phyloP scores from a whole-genome alignment of 768 basidiomycete genomes.

The Rhodosporidiobolus odoratus region DNA sequence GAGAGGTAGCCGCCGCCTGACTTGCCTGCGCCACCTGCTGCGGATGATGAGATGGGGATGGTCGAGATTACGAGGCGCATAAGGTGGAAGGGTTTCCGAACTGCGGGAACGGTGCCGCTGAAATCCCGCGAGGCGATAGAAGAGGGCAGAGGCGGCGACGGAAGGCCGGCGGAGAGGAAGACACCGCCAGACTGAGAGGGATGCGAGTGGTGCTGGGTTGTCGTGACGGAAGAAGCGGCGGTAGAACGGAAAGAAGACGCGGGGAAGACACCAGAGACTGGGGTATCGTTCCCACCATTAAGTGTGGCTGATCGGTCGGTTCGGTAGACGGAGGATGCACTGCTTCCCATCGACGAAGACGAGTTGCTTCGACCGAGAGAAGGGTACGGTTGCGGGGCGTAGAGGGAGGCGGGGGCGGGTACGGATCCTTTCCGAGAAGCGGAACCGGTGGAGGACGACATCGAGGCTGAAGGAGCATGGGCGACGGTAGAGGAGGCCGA shows the following conservation, averaged over 20 bases:
- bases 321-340: neutral
- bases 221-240: neutral
- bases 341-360: conserved; percentile 16
- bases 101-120: conserved; percentile 42
- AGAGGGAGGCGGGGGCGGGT: conserved; percentile 27
- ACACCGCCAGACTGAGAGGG: neutral
- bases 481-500: neutral
- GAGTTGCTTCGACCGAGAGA: conserved; percentile 23
- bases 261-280: neutral
- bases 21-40: neutral
- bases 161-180: conserved; percentile 5
- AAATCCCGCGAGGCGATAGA: conserved; percentile 4
- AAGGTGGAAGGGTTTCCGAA: conserved; percentile 83
- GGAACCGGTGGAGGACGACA: neutral
- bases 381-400: neutral
- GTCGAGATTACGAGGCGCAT: conserved; percentile 74
- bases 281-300: neutral
- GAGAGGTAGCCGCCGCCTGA: conserved; percentile 78
- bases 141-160: neutral
- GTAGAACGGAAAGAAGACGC: no score
- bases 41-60: conserved; percentile 50
- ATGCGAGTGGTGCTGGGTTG: neutral
- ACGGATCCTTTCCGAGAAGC: conserved; percentile 1
- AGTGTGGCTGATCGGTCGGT: neutral
- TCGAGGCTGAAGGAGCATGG: neutral